Evolutionary conservation across 1,284 basidiomycete species (phyloP), one percentile per base, ranked within the genome.

Genomic region (Microbotryomycetes sp.): DNA sequence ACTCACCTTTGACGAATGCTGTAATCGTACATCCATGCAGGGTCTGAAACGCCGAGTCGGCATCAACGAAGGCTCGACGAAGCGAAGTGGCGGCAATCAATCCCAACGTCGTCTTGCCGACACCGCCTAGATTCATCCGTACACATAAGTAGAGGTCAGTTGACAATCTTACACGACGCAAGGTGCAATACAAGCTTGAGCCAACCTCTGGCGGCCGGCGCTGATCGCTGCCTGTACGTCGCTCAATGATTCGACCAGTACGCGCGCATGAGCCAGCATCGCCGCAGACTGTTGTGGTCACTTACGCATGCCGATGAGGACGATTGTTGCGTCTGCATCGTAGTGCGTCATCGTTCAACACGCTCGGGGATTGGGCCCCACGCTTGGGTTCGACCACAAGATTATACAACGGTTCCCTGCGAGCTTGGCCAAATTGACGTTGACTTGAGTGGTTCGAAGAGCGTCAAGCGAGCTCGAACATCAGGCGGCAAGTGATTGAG

Each of bases 41-140:
- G 25, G 50, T 65, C 28, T 58, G 47, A 56, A 71, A 68, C 15
- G 53, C 54, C 2, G 63, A 45, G 52, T 71, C 70, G 49, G 55
- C 58, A 51, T 71, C 70, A 58, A 68, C 57, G 49, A 71, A 71
- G 19, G 49, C 29, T 4, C 70, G 66, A 14, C 65, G 65, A 49
- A 71, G 65, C 1, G 65, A 69, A n/a, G 70, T 71, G 3, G 70
- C 64, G 1, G 68, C 68, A 48, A 71, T 70, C 29, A 71, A 59
- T 2, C 65, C 70, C n/a, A 70, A 65, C 1, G 70, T 70, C 6
- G 68, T 68, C 66, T 71, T 71, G 36, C 70, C 70, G 47, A 71
- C 68, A 42, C 68, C 62, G 23, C 65, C 65, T 66, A 47, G 12
- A 6, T 4, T 25, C 26, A 48, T n/a, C n/a, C n/a, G n/a, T n/a